These are phyloP conservation scores for Cyclotella sp. DNA, from an alignment of 108 stramenopile species.

Conservation along the genomic window DNA sequence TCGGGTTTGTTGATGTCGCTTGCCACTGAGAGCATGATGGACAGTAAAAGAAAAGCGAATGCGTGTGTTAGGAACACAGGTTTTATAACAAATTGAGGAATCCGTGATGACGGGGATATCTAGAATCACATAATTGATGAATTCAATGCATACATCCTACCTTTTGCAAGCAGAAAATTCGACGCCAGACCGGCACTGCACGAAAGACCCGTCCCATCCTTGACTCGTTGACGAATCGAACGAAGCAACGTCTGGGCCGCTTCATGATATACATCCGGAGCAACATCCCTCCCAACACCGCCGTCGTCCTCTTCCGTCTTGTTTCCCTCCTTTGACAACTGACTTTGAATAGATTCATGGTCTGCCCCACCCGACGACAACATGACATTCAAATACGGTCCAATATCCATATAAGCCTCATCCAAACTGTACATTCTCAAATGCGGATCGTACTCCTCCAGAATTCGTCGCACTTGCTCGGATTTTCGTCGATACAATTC, in stretches of 20 bases:
- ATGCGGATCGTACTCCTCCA: conserved; percentile 91
- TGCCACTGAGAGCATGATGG: conserved; percentile 1
- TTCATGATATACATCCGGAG: conserved; percentile 28
- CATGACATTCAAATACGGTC: conserved; percentile 63
- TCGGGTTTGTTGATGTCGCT: conserved; percentile 96
- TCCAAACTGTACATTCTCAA: conserved; percentile 84
- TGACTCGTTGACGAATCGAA: conserved; percentile 80
- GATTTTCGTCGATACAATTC: conserved; percentile 83
- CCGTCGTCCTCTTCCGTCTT: neutral
- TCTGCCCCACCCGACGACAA: conserved; percentile 32
- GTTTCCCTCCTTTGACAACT: conserved; percentile 7
- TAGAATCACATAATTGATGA: no score
- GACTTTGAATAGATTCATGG: conserved; percentile 52
- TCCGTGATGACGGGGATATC: no score
- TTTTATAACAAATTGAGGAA: no score
- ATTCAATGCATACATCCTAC: no score
- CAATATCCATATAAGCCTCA: conserved; percentile 95
- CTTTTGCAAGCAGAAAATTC: conserved; percentile 93
- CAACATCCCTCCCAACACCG: neutral
- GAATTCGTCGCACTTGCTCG: conserved; percentile 62
- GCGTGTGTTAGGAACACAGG: no score
- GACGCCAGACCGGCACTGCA: conserved; percentile 94
- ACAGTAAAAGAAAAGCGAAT: no score
- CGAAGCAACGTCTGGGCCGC: conserved; percentile 48
- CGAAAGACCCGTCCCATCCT: conserved; percentile 80